Base-by-base conservation (phyloP, 2,329 filamentous ascomycete genomes). In the Colletotrichum liriopes region DNA sequence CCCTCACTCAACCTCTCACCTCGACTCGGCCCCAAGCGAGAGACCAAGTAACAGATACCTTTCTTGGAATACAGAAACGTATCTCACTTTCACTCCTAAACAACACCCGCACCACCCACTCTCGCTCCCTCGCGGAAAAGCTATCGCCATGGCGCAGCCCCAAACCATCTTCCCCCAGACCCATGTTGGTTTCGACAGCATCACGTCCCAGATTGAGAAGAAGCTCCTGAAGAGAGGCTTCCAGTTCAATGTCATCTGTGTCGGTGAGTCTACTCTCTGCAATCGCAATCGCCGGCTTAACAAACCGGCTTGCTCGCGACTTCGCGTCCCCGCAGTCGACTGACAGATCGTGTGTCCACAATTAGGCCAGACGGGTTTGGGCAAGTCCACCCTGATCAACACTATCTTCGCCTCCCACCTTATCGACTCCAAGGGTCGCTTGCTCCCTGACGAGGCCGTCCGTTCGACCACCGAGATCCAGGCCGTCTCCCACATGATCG, bases 131-230 rank as follows among this genome's bases (percentile, higher is more conserved):
- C 76, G 73, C 76, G 75, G 77, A 74, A 76, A 74, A 72, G 73
- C 72, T 65, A 73, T 80, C 81, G 86, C 81, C 79, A 89, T 88
- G 86, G 85, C 86, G 76, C 84, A 86, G 83, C 82, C 91, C 81
- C 86, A 90, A 80, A 91, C 91, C 81, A 91, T 93, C 83, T 96
- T 94, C 86, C 96, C 96, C 81, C 93, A 96, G 84, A 97, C 93
- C 93, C 96, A 98, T 90, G 96, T 99, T 85, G 96, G 96, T 91
- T 99, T 99, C 89, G 96, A 99, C 89, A 98, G 95, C 89, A 99
- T 99, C 90, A 99, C 96, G 79, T 95, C 93, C 78, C 96, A 99
- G 89, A 99, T 99, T 80, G 96, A 99, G 92, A 93, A 94, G 88
- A 99, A 99, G 93, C 93, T 98, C 83, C 86, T 99, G 87, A 99